Evolutionary conservation across 495 filamentous ascomycete species (phyloP).

Genomic region (Trichoderma gamsii): DNA sequence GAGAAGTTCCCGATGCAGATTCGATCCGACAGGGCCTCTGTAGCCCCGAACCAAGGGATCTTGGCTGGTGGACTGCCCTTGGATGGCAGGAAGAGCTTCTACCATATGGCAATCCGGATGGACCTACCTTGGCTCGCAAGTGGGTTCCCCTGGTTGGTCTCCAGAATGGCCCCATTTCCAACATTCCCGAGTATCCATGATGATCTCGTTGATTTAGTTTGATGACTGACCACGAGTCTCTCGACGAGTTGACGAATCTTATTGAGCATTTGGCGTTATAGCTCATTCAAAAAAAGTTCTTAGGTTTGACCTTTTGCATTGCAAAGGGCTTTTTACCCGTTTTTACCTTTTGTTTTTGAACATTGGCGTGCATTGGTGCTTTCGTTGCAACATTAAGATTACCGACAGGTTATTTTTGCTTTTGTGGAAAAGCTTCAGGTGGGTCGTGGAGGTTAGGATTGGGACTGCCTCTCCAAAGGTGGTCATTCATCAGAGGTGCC

Average conservation of each 20-base stretch:
- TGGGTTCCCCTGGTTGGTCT: constrained; percentile 23
- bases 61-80: constrained; percentile 27
- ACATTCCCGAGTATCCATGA: constrained; percentile 3
- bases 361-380: constrained; percentile 10
- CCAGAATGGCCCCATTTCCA: background rate
- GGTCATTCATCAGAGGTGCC: background rate
- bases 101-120: constrained; percentile 23
- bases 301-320: background rate
- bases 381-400: background rate
- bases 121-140: constrained; percentile 26
- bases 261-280: constrained; percentile 2
- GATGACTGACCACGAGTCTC: background rate
- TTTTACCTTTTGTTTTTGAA: background rate
- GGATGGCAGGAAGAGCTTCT: constrained; percentile 41
- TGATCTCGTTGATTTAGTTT: background rate
- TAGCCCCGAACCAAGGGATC: constrained; percentile 22
- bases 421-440: background rate
- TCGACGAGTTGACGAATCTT: background rate
- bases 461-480: background rate
- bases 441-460: background rate
- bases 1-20: constrained; percentile 23
- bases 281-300: background rate
- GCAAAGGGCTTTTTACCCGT: background rate
- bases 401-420: constrained; percentile 8
- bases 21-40: constrained; percentile 27